Conservation (phyloP, 2,329 filamentous ascomycete genomes). For the Zymoseptoria brevis region DNA sequence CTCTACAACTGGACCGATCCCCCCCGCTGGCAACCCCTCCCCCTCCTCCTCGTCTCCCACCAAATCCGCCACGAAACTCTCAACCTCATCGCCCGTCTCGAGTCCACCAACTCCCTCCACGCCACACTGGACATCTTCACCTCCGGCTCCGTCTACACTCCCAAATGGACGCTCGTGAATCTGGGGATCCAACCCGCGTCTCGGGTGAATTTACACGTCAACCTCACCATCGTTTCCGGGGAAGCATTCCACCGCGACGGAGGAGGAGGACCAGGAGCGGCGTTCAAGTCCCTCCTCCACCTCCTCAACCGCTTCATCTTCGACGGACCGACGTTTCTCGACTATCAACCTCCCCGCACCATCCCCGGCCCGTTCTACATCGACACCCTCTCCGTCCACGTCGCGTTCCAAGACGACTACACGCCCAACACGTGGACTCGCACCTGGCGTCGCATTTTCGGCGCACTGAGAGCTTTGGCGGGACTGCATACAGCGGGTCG, state of each 20-base stretch:
- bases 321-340: constrained; percentile 14
- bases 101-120: constrained; percentile 3
- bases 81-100: constrained; percentile 9
- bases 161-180: constrained; percentile 18
- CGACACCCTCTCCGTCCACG: constrained; percentile 12
- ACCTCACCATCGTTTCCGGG: constrained; percentile 18
- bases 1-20: constrained; percentile 9
- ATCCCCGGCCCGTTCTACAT: constrained; percentile 11
- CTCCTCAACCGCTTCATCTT: constrained; percentile 19
- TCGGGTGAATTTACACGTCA: constrained; percentile 14
- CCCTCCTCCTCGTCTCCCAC: constrained; percentile 7
- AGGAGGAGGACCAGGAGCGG: too few species aligned
- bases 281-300: constrained; percentile 13
- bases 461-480: too few species aligned
- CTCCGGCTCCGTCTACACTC: constrained; percentile 17
- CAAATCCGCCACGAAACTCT: constrained; percentile 15
- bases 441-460: too few species aligned
- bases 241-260: too few species aligned
- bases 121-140: constrained; percentile 19
- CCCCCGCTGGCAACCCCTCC: constrained; percentile 4
- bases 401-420: constrained; percentile 19
- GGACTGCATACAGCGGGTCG: too few species aligned
- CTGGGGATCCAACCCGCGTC: constrained; percentile 6
- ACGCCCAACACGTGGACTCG: too few species aligned
- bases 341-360: constrained; percentile 2